Base-by-base conservation (phyloP, 495 filamentous ascomycete genomes). In the Clohesyomyces aquaticus region DNA sequence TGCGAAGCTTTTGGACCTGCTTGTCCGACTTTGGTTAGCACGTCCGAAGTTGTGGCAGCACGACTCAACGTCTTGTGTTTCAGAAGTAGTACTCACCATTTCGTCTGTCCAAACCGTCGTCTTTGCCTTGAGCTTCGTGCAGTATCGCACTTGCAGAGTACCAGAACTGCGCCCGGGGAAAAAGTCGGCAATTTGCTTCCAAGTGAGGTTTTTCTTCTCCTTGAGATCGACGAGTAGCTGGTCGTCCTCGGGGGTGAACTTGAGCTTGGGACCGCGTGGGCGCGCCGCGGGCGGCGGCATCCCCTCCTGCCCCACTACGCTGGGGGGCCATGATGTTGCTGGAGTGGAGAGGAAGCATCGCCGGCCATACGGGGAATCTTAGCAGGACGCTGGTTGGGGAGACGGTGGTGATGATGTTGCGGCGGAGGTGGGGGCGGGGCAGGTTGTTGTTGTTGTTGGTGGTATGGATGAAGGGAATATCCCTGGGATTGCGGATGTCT, bases 171-270 rank as follows among this genome's bases (percentile, higher is more conserved):
- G 80, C 11, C 91, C 92, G 8, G 92, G 92, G 68, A 96, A 96
- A 76, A 93, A 96, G 70, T 95, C 91, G 56, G 90, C 88, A 67
- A 96, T 96, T 80, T 96, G 91, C 72, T 94, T 95, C 92, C 92
- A 96, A 9, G 92, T 91, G 68, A 96, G 81, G 67, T 88, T 88
- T 73, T 92, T 93, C 63, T 92, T 90, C 76, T 96, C 92, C 74
- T 96, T 96, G 54, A 96, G 77, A 61, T 93, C 90, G 19, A 96
- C 85, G 41, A 96, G 77, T 51, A 93, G 77, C 51, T 85, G 83
- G 74, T 96, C 92, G 71, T 96, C 91, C 74, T 93, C 91, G 43
- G 89, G 85, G 0, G 91, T 95, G 69, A 96, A 96, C 69, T 93
- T 95, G 60, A 93, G 77, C 74, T 95, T 95, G 18, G 91, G 91